Evolutionary conservation across 768 basidiomycete genomes (phyloP).

Genomic region (Chiua virens): DNA sequence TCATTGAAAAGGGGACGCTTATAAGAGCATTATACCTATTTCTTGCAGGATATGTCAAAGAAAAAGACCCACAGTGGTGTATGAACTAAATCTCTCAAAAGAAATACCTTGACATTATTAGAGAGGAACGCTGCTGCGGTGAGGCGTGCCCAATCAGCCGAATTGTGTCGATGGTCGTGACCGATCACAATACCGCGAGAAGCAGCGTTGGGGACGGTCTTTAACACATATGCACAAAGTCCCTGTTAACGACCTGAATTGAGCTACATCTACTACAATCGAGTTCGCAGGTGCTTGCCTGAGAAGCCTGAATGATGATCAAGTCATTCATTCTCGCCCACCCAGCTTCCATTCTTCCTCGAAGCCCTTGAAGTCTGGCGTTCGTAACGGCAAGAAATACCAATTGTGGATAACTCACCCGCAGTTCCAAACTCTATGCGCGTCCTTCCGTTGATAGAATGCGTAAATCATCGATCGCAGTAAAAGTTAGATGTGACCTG

Average conservation of each 20-base stretch:
- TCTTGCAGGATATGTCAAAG: neutral
- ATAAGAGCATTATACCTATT: neutral
- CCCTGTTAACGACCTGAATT: conserved; percentile 46
- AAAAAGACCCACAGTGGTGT: conserved; percentile 64
- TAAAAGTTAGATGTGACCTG: neutral
- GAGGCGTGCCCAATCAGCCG: conserved; percentile 71
- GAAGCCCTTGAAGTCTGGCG: conserved; percentile 49
- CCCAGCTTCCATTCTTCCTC: conserved; percentile 85
- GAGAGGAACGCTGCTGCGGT: conserved; percentile 70
- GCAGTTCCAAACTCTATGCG: conserved; percentile 90
- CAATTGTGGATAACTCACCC: conserved; percentile 41
- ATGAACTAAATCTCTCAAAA: conserved; percentile 69
- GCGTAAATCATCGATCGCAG: neutral
- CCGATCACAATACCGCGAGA: conserved; percentile 77
- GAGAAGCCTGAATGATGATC: conserved; percentile 78
- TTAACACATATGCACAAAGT: conserved; percentile 67
- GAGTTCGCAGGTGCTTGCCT: conserved; percentile 41
- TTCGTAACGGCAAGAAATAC: conserved; percentile 1
- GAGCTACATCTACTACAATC: neutral
- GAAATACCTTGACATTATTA: conserved; percentile 65
- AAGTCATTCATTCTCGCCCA: conserved; percentile 93
- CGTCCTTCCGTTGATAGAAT: conserved; percentile 36
- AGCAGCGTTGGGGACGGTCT: conserved; percentile 51
- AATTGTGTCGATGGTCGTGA: conserved; percentile 84
- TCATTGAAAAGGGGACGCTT: conserved; percentile 81